Evolutionary conservation across 2,329 filamentous ascomycete species (phyloP), one percentile per base, ranked within the genome.

Genomic region (Talaromyces marneffei): DNA sequence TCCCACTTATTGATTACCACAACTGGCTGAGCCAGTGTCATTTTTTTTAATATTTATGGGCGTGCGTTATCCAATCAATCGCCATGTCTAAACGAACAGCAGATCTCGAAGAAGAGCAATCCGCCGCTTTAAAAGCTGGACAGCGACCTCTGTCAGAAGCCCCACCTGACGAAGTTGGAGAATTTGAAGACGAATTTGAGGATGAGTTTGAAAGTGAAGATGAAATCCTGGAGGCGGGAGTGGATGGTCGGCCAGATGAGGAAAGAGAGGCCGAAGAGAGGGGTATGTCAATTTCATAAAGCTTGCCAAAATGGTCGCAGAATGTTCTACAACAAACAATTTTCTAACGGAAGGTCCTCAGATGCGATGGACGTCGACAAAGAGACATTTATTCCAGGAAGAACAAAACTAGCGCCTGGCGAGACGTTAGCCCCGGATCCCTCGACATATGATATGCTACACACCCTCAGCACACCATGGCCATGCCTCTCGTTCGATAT

Each of bases 361-460:
- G 87, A 87, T 70, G 89, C 87, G 55, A 97, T 97, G 92, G 90
- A 97, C 46, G 85, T 97, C 57, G 93, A 97, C 77, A 89, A 93
- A 71, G 88, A 90, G 74, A 96, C 92, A 42, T 99, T 97, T 77
- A 97, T 99, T 70, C 92, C 96, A 67, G 94, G 94, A 65, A 86
- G 94, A 70, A 91, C 92, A 75, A 93, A 94, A 79, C 84, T 97
- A 65, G 91, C 91, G 66, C 87, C 91, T 12, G 93, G 92, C 69
- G 92, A 97, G 80, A 92, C 91, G 4, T 84, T 99, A 61, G 87
- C 92, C 3, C 93, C 94, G 14, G 94, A 99, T 77, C 83, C 90
- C 62, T 91, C 90, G n/a, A 93, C 93, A 5, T 99, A 99, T 80
- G 89, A 97, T 74, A 95, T 99, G 92, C 86, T 99, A 63, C 94